phyloP scores from a whole-genome alignment of 1,284 basidiomycete species.

The Sutorius eximius region DNA sequence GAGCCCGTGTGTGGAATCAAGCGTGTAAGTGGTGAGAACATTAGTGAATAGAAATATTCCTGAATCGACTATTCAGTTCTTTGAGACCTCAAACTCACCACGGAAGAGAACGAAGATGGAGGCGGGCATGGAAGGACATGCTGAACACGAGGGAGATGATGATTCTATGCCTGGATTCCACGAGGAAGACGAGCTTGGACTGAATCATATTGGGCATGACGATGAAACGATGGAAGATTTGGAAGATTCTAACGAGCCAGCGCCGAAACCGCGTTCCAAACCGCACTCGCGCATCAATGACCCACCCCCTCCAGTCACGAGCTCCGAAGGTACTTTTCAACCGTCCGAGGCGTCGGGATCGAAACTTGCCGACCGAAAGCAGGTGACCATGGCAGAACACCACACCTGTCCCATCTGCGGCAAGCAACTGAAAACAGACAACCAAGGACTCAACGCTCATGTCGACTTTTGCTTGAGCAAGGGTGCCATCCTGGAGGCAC shows the following conservation, averaged over 20 bases:
- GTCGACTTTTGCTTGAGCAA: constrained; percentile 78
- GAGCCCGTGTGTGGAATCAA: constrained; percentile 57
- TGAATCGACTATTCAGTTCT: constrained; percentile 47
- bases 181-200: constrained; percentile 43
- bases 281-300: constrained; percentile 7
- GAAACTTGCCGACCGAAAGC: constrained; percentile 1
- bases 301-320: not conserved
- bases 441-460: constrained; percentile 68
- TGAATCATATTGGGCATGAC: constrained; percentile 17
- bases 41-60: not conserved
- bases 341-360: constrained; percentile 4
- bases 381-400: constrained; percentile 2
- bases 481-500: constrained; percentile 66
- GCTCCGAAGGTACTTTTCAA: not conserved
- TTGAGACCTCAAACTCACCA: constrained; percentile 42
- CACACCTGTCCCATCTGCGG: constrained; percentile 65
- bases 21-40: constrained; percentile 44
- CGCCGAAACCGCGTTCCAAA: constrained; percentile 15
- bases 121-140: constrained; percentile 6
- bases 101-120: constrained; percentile 44
- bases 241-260: constrained; percentile 18
- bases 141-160: constrained; percentile 36
- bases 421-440: constrained; percentile 57
- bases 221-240: constrained; percentile 22
- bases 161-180: constrained; percentile 56